Base-by-base conservation (phyloP, 495 filamentous ascomycete species). In the Viridothelium virens region DNA sequence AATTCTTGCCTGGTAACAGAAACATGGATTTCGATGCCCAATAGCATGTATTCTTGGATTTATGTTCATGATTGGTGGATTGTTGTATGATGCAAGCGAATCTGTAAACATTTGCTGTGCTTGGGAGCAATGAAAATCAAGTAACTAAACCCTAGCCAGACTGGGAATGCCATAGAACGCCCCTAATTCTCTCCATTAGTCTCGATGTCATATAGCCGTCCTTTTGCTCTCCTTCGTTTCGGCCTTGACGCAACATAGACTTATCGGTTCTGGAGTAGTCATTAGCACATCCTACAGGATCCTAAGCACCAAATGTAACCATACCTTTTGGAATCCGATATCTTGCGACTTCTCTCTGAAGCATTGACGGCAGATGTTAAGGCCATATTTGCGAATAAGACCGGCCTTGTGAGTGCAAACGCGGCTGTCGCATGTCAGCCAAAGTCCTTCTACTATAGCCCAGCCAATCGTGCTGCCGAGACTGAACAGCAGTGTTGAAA, bases 301-400 rank as follows among this genome's bases (percentile, higher is more conserved):
- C 6, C 16, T 14, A 18, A 31, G 36, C 63, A 66, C 14, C 2
- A 36, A 61, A 4, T 7, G 14, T 39, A 12, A 11, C 12, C 84
- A 79, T 83, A 93, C 93, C 92, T 98, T 97, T 82, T 87, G 82
- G 85, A 98, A 98, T 74, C 94, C 94, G 80, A 98, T 96, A 79
- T 97, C 93, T 77, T 83, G 74, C 70, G 87, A 83, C 87, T 97
- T 97, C 87, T 98, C 94, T 77, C 94, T 83, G 87, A 98, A 98
- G 88, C 94, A 97, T 83, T 98, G 92, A 86, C 92, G 90, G 89
- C 93, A 97, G 86, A 97, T 93, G 83, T 97, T 92, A 77, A 98
- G 86, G 78, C 92, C 92, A 84, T 97, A 97, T 83, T 97, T 97
- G 84, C 92, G 90, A 86, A 97, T 93, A 69, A 97, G 85, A 91